Evolutionary conservation across 164 flowering plant species (phyloP).

Genomic region (Aristolochia californica): DNA sequence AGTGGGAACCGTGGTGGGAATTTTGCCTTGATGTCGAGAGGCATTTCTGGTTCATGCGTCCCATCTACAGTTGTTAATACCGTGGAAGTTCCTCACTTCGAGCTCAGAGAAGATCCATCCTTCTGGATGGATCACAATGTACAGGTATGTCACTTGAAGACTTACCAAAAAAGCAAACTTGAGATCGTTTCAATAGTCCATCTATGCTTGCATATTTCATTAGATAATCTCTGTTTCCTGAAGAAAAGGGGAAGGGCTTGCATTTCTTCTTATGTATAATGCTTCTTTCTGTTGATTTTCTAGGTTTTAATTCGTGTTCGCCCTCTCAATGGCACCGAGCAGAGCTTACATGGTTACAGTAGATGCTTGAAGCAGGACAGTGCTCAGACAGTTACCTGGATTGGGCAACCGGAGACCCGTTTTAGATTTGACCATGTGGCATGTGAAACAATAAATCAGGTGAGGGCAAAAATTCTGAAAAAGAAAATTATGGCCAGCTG

Average conservation of each 20-base stretch:
- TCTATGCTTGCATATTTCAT: no score
- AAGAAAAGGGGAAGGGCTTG: neutral
- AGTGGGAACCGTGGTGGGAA: constrained; percentile 32
- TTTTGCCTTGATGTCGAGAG: constrained; percentile 49
- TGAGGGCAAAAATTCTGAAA: constrained; percentile 5
- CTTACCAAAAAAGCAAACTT: no score
- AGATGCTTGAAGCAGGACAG: constrained; percentile 96
- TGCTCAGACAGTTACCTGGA: constrained; percentile 75
- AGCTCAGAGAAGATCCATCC: constrained; percentile 85
- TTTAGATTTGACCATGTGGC: constrained; percentile 97
- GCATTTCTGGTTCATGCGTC: constrained; percentile 36
- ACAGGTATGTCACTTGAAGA: constrained; percentile 37
- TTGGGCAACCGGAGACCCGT: constrained; percentile 85
- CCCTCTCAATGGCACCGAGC: constrained; percentile 75
- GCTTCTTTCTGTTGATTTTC: neutral
- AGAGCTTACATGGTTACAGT: constrained; percentile 46
- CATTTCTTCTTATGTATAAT: neutral
- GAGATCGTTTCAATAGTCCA: neutral
- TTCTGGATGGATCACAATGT: constrained; percentile 99
- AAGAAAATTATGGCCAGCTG: neutral
- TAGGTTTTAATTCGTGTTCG: constrained; percentile 92
- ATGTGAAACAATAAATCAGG: constrained; percentile 96
- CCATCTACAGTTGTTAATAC: constrained; percentile 45
- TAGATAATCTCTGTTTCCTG: neutral
- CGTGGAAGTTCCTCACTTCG: constrained; percentile 88